phyloP scores from a whole-genome alignment of 306 rosid species.

The Begonia peltatifolia region DNA sequence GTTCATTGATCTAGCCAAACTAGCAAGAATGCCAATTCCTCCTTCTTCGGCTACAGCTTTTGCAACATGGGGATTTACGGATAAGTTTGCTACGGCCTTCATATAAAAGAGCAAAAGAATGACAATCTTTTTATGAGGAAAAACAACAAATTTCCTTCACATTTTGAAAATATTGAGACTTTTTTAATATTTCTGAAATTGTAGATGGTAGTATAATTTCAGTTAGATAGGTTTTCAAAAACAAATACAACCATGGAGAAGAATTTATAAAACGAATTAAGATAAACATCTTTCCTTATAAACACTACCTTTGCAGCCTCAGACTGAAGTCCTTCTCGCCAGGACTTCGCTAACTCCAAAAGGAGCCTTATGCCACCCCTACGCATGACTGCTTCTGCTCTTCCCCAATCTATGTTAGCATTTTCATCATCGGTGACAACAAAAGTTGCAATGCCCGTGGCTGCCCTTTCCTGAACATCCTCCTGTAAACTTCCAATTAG shows the following conservation, averaged over 20 bases:
- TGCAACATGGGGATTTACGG: constrained; percentile 91
- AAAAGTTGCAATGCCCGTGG: constrained; percentile 98
- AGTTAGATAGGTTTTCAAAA: no score
- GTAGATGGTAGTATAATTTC: no score
- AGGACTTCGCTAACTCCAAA: constrained; percentile 80
- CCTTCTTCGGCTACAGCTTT: constrained; percentile 99
- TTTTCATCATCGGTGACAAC: constrained; percentile 97
- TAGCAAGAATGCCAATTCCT: constrained; percentile 86
- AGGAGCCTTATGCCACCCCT: constrained; percentile 95
- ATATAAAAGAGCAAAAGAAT: constrained; percentile 5
- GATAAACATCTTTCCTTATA: background rate
- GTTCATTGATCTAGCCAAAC: constrained; percentile 97
- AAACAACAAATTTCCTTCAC: background rate
- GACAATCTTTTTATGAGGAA: constrained; percentile 7
- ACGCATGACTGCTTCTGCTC: constrained; percentile 98
- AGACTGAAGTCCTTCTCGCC: constrained; percentile 97
- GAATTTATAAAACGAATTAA: background rate
- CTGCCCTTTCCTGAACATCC: constrained; percentile 99
- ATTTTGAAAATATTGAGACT: no score
- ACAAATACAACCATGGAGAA: background rate
- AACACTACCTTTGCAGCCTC: constrained; percentile 87
- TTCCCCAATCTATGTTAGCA: constrained; percentile 77
- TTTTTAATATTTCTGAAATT: no score
- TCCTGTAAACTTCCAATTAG: constrained; percentile 93
- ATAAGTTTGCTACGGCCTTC: constrained; percentile 97